Evolutionary conservation across 345 rosid species (phyloP).

Genomic region (Cochlearia excelsa): DNA sequence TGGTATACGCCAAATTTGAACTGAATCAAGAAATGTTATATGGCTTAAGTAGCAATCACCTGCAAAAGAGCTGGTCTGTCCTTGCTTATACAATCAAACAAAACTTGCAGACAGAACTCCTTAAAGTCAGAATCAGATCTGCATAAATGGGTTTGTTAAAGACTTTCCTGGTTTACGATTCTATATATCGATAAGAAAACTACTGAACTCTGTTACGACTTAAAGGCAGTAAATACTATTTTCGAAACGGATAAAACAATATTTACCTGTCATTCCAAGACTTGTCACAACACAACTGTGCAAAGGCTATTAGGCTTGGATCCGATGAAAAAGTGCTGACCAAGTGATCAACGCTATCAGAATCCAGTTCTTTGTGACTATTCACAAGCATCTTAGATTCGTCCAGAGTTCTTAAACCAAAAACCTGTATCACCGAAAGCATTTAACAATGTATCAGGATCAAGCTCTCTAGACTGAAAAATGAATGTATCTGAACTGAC

Average conservation of each 20-base stretch:
- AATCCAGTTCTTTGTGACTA: constrained; percentile 44
- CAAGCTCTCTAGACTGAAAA: constrained; percentile 11
- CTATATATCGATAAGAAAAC: constrained; percentile 6
- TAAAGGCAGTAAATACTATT: background rate
- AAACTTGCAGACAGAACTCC: constrained; percentile 92
- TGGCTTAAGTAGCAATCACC: constrained; percentile 44
- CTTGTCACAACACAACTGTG: constrained; percentile 82
- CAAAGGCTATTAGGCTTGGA: constrained; percentile 92
- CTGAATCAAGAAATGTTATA: constrained; percentile 3
- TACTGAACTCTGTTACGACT: constrained; percentile 4
- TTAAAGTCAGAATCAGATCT: constrained; percentile 84
- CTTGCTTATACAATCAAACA: constrained; percentile 94
- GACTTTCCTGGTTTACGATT: background rate
- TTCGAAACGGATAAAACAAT: background rate
- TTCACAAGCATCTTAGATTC: constrained; percentile 37
- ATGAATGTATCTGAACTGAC: constrained; percentile 15
- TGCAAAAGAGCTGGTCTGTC: constrained; percentile 94
- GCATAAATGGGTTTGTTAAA: constrained; percentile 35
- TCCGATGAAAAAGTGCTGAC: constrained; percentile 94
- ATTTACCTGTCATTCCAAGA: constrained; percentile 79
- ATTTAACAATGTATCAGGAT: constrained; percentile 9
- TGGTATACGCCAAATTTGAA: constrained; percentile 8
- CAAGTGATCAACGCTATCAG: constrained; percentile 75
- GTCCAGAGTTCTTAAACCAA: constrained; percentile 59
- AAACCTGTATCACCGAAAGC: constrained; percentile 53